Conservation (phyloP, 257 asterid species). For the Nicotiana tabacum region DNA sequence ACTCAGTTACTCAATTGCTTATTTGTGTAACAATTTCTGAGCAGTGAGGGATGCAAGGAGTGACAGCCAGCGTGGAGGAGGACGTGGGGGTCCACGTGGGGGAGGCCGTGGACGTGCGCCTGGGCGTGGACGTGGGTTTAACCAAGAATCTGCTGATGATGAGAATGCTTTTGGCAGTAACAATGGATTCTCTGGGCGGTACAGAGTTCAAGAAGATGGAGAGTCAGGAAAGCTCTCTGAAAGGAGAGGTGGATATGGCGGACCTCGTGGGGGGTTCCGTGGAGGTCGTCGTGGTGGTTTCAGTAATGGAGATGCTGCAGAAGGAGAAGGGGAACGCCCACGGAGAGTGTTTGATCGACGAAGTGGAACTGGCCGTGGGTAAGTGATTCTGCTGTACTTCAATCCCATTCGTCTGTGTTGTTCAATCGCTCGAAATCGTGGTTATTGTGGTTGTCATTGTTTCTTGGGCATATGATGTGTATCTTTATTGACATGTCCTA, state of each 20-base stretch:
- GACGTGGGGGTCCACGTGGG: constrained; percentile 33
- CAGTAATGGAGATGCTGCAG: constrained; percentile 21
- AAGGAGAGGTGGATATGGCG: constrained; percentile 28
- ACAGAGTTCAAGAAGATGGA: constrained; percentile 25
- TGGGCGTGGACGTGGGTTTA: constrained; percentile 36
- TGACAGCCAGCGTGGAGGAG: constrained; percentile 33
- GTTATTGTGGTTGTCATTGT: neutral
- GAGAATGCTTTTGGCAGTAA: constrained; percentile 29
- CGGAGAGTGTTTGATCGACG: constrained; percentile 32
- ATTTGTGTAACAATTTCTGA: neutral
- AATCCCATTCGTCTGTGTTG: neutral
- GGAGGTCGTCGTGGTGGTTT: constrained; percentile 36
- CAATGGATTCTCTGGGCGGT: constrained; percentile 27
- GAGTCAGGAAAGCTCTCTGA: constrained; percentile 24
- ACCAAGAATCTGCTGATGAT: constrained; percentile 25
- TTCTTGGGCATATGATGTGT: neutral
- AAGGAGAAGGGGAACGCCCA: constrained; percentile 25
- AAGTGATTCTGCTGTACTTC: constrained; percentile 1
- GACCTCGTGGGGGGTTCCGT: constrained; percentile 30
- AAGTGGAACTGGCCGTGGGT: constrained; percentile 47
- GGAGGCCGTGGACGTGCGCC: constrained; percentile 22
- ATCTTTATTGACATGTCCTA: neutral
- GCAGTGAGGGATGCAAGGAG: constrained; percentile 37
- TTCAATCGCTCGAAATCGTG: too few species aligned
- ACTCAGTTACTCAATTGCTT: neutral